Evolutionary conservation across 106 monocot species (phyloP).

Genomic region (Allium fistulosum): DNA sequence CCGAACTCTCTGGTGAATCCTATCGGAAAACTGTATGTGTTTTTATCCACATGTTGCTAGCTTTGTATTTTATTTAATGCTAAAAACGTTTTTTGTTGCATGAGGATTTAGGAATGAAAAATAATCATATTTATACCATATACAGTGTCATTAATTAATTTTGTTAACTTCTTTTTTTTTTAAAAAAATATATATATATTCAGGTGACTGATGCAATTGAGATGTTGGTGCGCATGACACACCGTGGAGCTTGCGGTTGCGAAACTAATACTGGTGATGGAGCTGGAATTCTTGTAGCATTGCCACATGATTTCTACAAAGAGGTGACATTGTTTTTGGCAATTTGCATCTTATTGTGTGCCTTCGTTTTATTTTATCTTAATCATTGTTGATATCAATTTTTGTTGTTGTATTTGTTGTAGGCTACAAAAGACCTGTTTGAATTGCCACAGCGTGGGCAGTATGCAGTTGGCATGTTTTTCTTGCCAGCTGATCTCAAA

Average conservation of each 20-base stretch:
- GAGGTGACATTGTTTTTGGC: conserved; percentile 42
- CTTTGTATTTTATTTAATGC: no score
- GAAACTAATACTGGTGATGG: conserved; percentile 99
- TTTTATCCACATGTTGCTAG: background rate
- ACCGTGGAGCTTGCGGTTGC: conserved; percentile 97
- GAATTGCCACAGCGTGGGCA: conserved; percentile 79
- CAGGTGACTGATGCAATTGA: conserved; percentile 93
- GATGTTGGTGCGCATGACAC: conserved; percentile 93
- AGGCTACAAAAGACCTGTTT: conserved; percentile 65
- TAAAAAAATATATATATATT: background rate
- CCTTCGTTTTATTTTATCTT: background rate
- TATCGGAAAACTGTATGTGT: conserved; percentile 73
- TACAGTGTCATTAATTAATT: background rate
- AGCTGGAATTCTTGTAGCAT: conserved; percentile 89
- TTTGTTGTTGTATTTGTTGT: background rate
- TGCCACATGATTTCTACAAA: conserved; percentile 76
- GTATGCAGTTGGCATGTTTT: conserved; percentile 96
- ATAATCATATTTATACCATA: background rate
- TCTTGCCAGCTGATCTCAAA: conserved; percentile 55
- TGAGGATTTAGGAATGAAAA: conserved; percentile 5
- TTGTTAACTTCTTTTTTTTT: background rate
- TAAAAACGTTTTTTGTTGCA: background rate
- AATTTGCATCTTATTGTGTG: background rate
- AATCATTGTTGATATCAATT: background rate
- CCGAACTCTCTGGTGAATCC: conserved; percentile 77